Conservation (phyloP, 495 filamentous ascomycete genomes). For the Halenospora varia region DNA sequence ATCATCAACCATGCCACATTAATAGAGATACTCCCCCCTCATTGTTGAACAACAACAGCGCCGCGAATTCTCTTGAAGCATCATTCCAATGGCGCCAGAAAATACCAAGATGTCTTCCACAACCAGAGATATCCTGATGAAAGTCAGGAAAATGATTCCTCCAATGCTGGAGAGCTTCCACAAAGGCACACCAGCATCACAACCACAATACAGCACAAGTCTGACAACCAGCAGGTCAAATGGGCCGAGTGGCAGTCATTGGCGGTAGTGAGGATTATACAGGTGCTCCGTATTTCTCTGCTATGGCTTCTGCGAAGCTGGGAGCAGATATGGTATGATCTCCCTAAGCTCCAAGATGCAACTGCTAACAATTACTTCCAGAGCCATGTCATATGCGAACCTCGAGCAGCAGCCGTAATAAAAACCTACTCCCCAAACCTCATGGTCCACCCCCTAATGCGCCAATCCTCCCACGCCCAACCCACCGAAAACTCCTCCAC, state of each 20-base stretch:
- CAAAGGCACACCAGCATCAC: conserved; percentile 61
- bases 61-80: neutral
- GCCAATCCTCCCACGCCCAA: conserved; percentile 55
- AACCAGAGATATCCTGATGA: conserved; percentile 70
- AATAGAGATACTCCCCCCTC: neutral
- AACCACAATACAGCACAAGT: neutral
- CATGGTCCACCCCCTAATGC: conserved; percentile 97
- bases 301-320: conserved; percentile 88
- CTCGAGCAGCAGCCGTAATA: conserved; percentile 81
- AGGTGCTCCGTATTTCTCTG: conserved; percentile 95
- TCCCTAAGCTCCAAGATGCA: neutral
- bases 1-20: no score
- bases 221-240: conserved; percentile 60
- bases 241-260: conserved; percentile 89
- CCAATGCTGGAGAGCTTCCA: conserved; percentile 96
- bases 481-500: conserved; percentile 41
- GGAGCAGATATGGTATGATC: conserved; percentile 74
- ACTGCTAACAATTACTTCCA: conserved; percentile 30
- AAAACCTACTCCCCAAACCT: conserved; percentile 98
- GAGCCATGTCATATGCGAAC: conserved; percentile 97
- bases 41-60: neutral
- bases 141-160: conserved; percentile 87
- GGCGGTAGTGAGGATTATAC: conserved; percentile 96
- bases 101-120: conserved; percentile 30
- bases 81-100: conserved; percentile 17